phyloP scores from a whole-genome alignment of 176 grass and related monocot species.

The Thinopyrum elongatum region DNA sequence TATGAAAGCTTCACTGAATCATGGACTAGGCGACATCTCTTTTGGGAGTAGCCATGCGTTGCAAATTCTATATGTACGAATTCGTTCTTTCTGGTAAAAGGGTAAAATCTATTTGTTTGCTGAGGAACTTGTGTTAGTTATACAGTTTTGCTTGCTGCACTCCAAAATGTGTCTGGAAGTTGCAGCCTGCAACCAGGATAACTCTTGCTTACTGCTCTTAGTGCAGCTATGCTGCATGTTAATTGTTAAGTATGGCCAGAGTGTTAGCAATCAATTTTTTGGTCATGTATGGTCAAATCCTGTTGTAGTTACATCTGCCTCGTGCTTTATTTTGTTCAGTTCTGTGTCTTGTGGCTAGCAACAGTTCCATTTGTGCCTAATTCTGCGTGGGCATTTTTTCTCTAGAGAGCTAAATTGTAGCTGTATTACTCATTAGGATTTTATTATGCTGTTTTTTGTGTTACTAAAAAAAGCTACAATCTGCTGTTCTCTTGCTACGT shows the following conservation, averaged over 20 bases:
- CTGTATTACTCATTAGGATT: neutral
- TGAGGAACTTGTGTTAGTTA: neutral
- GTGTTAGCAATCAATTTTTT: neutral
- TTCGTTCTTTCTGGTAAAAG: constrained; percentile 4
- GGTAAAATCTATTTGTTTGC: neutral
- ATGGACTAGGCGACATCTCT: neutral
- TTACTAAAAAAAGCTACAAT: neutral
- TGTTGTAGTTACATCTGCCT: neutral
- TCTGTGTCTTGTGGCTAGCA: too few relatives aligned
- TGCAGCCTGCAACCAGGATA: neutral
- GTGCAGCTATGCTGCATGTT: neutral
- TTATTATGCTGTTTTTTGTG: neutral
- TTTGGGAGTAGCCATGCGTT: constrained; percentile 8
- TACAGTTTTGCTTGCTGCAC: neutral
- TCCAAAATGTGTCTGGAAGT: neutral
- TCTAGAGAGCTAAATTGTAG: neutral
- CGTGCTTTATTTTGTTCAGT: neutral
- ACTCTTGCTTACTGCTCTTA: neutral
- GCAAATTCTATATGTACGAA: neutral
- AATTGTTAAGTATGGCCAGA: neutral
- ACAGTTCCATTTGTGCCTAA: too few relatives aligned
- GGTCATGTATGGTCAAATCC: neutral
- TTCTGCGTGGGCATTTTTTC: neutral
- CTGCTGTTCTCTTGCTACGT: neutral
- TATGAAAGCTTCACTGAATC: constrained; percentile 16